These are phyloP conservation scores for Blumeriella jaapii DNA, from an alignment of 2,329 filamentous ascomycete species.

Conservation along the genomic window DNA sequence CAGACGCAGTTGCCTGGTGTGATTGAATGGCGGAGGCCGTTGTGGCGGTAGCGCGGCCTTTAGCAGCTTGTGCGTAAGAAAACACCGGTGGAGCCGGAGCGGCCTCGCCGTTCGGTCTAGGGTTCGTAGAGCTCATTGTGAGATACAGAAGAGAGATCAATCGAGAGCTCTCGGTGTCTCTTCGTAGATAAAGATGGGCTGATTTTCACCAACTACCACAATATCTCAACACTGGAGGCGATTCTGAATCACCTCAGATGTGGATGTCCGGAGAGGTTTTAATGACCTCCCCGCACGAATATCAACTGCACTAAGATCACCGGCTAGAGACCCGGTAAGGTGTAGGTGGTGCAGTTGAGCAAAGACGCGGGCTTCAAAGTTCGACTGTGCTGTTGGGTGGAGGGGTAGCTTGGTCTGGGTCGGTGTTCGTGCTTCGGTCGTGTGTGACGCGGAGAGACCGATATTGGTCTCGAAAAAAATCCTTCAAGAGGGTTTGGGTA, in stretches of 20 bases:
- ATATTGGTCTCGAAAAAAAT: slow-evolving; percentile 4
- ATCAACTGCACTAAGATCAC: slow-evolving; percentile 12
- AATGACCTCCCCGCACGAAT: slow-evolving; percentile 29
- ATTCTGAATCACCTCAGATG: slow-evolving; percentile 21
- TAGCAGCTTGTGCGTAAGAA: slow-evolving; percentile 93
- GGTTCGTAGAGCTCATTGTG: slow-evolving; percentile 32
- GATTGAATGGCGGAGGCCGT: slow-evolving; percentile 20
- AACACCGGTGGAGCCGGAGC: slow-evolving; percentile 45
- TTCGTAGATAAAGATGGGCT: slow-evolving; percentile 9
- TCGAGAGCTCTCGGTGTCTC: slow-evolving; percentile 4
- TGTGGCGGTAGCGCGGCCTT: slow-evolving; percentile 44
- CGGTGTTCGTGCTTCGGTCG: too few relatives aligned
- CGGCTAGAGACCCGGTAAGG: slow-evolving; percentile 1
- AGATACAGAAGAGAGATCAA: slow-evolving; percentile 7
- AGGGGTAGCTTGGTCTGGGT: slow-evolving; percentile 6
- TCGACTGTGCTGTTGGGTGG: neutral
- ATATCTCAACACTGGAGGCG: slow-evolving; percentile 13
- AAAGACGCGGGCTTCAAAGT: slow-evolving; percentile 2
- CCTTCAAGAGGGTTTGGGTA: slow-evolving; percentile 6
- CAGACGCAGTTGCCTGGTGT: slow-evolving; percentile 24
- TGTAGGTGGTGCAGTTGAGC: slow-evolving; percentile 4
- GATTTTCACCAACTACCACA: slow-evolving; percentile 8
- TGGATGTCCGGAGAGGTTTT: slow-evolving; percentile 29
- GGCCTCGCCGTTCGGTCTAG: slow-evolving; percentile 27
- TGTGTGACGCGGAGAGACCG: too few relatives aligned